Conservation (phyloP, 805 yeast species). For the Hanseniaspora mollemarum region DNA sequence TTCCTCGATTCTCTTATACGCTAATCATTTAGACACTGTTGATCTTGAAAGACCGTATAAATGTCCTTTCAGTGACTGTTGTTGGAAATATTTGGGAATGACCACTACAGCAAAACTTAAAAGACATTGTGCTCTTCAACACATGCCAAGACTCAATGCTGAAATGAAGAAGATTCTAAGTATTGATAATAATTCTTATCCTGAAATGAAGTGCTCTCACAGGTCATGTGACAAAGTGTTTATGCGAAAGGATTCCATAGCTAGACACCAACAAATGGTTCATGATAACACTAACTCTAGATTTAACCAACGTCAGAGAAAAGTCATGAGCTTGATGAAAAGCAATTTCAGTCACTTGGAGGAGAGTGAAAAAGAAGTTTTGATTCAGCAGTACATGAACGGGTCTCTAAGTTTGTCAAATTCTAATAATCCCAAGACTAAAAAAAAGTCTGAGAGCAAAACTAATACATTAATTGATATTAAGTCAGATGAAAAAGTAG, state of each 20-base stretch:
- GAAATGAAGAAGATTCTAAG: slow-evolving; percentile 25
- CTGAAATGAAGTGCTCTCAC: slow-evolving; percentile 27
- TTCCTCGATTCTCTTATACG: slow-evolving; percentile 31
- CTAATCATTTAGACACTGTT: slow-evolving; percentile 36
- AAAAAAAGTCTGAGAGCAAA: background rate
- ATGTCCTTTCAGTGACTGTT: slow-evolving; percentile 38
- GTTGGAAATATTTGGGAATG: slow-evolving; percentile 40
- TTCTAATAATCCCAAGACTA: background rate
- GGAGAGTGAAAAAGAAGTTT: slow-evolving; percentile 20
- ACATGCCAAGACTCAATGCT: slow-evolving; percentile 27
- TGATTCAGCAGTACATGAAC: slow-evolving; percentile 15
- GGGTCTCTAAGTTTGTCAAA: slow-evolving; percentile 2
- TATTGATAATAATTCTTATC: slow-evolving; percentile 25
- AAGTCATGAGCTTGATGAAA: slow-evolving; percentile 20
- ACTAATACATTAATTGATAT: background rate
- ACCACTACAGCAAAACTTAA: slow-evolving; percentile 40
- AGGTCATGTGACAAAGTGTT: slow-evolving; percentile 38
- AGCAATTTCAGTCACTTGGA: slow-evolving; percentile 4
- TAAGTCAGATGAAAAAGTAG: background rate
- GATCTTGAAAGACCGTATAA: slow-evolving; percentile 33
- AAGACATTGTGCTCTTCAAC: slow-evolving; percentile 42
- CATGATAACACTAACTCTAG: slow-evolving; percentile 35
- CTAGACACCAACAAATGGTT: slow-evolving; percentile 42
- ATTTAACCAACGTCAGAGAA: slow-evolving; percentile 31
- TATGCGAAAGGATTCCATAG: slow-evolving; percentile 43